Percentiles rank a stretch among this genome's conserved stretches.
Evolutionary conservation across 768 basidiomycete genomes (phyloP).

Genomic region (Brasilioporus rufonigricans): DNA sequence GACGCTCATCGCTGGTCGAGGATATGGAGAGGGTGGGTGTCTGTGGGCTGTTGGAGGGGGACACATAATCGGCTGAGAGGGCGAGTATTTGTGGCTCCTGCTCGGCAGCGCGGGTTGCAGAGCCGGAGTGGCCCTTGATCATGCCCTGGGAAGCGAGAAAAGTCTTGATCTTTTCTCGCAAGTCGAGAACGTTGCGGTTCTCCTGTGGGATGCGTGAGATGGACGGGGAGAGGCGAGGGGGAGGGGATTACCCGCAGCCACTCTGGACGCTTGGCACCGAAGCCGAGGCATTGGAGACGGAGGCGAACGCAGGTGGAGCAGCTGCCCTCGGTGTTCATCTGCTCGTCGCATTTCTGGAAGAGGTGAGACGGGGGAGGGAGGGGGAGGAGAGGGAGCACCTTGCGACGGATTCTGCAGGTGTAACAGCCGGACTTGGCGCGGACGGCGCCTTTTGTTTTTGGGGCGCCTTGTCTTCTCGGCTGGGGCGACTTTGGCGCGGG

Average conservation of each 20-base stretch:
- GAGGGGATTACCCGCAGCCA: conserved; percentile 65
- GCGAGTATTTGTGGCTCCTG: conserved; percentile 54
- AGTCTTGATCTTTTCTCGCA: conserved; percentile 76
- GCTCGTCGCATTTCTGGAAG: conserved; percentile 81
- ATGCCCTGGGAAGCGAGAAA: conserved; percentile 81
- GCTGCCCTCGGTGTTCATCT: conserved; percentile 53
- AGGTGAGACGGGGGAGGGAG: conserved; percentile 14
- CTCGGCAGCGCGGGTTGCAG: conserved; percentile 57
- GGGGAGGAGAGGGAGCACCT: conserved; percentile 46
- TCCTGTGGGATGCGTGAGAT: conserved; percentile 46
- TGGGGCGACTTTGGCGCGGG: conserved; percentile 42
- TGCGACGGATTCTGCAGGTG: conserved; percentile 82
- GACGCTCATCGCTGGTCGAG: conserved; percentile 39
- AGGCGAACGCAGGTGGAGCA: conserved; percentile 80
- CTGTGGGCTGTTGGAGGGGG: conserved; percentile 41
- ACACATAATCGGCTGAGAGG: conserved; percentile 43
- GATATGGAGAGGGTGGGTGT: conserved; percentile 48
- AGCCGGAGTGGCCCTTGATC: conserved; percentile 85
- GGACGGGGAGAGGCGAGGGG: not conserved
- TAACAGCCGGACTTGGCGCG: conserved; percentile 89
- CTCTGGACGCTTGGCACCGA: conserved; percentile 81
- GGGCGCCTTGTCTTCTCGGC: conserved; percentile 46
- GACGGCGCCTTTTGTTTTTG: conserved; percentile 77
- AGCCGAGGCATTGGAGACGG: conserved; percentile 80
- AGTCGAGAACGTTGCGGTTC: conserved; percentile 59